These are phyloP conservation scores for Myrica gale DNA, from an alignment of 306 rosid species.

Conservation along the genomic window DNA sequence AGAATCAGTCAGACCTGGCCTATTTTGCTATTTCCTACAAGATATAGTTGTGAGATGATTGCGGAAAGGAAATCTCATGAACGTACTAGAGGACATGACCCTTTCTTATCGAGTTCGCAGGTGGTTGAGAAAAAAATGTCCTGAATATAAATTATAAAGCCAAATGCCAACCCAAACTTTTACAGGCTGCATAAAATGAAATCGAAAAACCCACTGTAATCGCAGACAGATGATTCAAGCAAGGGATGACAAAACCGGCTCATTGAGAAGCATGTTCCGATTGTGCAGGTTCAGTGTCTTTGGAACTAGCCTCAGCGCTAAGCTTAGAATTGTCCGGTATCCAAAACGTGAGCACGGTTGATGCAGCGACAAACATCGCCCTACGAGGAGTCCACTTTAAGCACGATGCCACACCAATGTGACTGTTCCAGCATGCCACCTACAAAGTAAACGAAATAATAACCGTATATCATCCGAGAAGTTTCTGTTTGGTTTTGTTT, in stretches of 20 bases:
- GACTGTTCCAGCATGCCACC: constrained; percentile 89
- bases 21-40: too few species aligned
- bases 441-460: constrained; percentile 28
- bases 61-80: too few species aligned
- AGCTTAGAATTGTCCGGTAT: constrained; percentile 56
- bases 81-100: too few species aligned
- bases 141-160: not conserved
- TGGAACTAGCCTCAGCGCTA: constrained; percentile 33
- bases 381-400: constrained; percentile 95
- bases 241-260: not conserved
- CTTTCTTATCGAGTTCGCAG: too few species aligned
- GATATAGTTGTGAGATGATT: too few species aligned
- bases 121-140: not conserved
- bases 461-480: not conserved
- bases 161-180: not conserved
- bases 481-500: not conserved
- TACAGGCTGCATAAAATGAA: not conserved
- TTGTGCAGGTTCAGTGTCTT: constrained; percentile 42
- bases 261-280: constrained; percentile 39
- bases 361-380: constrained; percentile 90
- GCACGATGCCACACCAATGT: constrained; percentile 82
- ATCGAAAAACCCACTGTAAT: not conserved
- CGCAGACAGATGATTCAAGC: not conserved
- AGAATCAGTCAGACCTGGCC: too few species aligned
- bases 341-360: constrained; percentile 90